Evolutionary conservation across 306 rosid genomes (phyloP).

Genomic region (Dalbergia cochinchinensis): DNA sequence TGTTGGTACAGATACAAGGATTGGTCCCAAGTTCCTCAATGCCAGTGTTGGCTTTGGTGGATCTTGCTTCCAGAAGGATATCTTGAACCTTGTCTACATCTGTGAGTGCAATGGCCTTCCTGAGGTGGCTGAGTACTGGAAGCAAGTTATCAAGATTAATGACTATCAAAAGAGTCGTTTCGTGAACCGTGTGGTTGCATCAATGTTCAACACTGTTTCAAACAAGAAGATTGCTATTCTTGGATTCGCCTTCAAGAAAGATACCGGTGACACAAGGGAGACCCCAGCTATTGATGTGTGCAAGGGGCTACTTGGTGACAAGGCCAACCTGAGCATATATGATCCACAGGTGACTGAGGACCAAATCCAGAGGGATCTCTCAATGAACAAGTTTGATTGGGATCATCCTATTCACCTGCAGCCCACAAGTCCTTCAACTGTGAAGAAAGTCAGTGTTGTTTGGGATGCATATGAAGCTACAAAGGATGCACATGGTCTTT

Average conservation of each 20-base stretch:
- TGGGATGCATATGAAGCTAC: constrained; percentile 93
- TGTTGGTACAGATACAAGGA: constrained; percentile 94
- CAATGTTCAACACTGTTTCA: constrained; percentile 97
- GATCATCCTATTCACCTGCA: constrained; percentile 95
- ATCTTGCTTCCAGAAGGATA: constrained; percentile 99
- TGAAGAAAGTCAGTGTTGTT: constrained; percentile 85
- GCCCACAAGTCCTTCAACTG: constrained; percentile 84
- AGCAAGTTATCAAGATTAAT: constrained; percentile 96
- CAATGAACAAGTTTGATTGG: constrained; percentile 93
- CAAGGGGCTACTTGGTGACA: constrained; percentile 90
- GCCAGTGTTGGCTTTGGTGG: constrained; percentile 99
- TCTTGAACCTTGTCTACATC: constrained; percentile 92
- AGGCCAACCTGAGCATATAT: constrained; percentile 88
- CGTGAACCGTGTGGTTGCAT: constrained; percentile 94
- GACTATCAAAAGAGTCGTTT: constrained; percentile 97
- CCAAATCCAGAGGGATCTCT: constrained; percentile 94
- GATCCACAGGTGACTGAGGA: constrained; percentile 94
- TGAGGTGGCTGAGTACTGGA: constrained; percentile 99
- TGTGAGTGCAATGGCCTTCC: constrained; percentile 99
- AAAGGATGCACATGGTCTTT: constrained; percentile 87
- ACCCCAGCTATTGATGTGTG: constrained; percentile 99
- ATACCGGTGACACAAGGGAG: constrained; percentile 98
- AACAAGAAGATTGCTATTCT: constrained; percentile 88
- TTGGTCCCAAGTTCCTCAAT: constrained; percentile 95
- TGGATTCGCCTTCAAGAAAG: constrained; percentile 98